phyloP scores from a whole-genome alignment of 176 grass and related monocot genomes.

The Pontederia crassipes region DNA sequence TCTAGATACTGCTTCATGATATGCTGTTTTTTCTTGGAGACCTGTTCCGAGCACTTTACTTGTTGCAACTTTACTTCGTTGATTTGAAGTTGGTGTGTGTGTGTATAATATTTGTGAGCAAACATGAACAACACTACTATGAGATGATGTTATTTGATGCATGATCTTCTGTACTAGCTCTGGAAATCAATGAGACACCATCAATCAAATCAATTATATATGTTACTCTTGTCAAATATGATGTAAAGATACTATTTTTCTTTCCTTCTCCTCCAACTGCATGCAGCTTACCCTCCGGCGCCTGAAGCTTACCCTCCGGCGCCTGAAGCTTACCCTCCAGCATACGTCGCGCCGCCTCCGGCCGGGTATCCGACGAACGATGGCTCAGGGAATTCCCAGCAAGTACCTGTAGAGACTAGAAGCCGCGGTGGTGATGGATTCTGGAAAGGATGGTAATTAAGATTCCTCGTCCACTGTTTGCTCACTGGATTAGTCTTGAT shows the following conservation, averaged over 20 bases:
- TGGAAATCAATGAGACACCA: too few relatives aligned
- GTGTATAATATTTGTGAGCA: too few relatives aligned
- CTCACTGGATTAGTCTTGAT: not conserved
- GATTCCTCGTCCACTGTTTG: not conserved
- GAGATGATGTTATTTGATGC: too few relatives aligned
- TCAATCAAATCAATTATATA: too few relatives aligned
- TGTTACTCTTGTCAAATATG: not conserved
- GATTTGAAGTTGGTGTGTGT: not conserved
- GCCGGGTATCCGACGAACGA: slow-evolving; percentile 7
- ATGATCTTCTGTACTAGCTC: too few relatives aligned
- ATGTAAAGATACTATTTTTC: too few relatives aligned
- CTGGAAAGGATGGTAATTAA: slow-evolving; percentile 13
- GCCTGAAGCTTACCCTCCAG: not conserved
- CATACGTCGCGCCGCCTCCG: not conserved
- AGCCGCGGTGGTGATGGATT: slow-evolving; percentile 6
- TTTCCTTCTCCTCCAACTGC: not conserved
- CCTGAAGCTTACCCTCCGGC: not conserved
- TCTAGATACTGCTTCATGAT: too few relatives aligned
- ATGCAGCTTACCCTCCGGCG: not conserved
- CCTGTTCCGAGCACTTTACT: not conserved
- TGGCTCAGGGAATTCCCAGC: not conserved
- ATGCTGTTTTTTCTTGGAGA: not conserved
- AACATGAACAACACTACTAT: too few relatives aligned
- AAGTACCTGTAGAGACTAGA: not conserved
- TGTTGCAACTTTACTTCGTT: not conserved